Evolutionary conservation across 108 stramenopile genomes (phyloP).

Genomic region (Cyclotella kingstonii): DNA sequence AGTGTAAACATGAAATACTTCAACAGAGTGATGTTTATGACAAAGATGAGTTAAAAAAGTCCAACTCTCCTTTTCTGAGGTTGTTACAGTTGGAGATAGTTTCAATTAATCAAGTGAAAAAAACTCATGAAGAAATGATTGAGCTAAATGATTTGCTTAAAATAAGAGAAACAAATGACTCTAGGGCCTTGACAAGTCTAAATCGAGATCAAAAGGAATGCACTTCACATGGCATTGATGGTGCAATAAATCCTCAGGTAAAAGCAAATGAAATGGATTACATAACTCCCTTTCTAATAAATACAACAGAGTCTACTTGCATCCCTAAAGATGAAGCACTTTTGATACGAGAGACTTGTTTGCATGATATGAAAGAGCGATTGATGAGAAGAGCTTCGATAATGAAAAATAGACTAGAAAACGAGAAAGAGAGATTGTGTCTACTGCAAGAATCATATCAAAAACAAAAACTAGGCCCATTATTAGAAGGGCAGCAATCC

Average conservation of each 20-base stretch:
- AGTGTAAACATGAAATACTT: constrained; percentile 22
- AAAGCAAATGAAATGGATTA: constrained; percentile 53
- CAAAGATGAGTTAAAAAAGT: constrained; percentile 21
- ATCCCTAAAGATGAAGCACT: constrained; percentile 52
- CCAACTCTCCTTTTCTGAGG: constrained; percentile 7
- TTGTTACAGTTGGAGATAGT: constrained; percentile 45
- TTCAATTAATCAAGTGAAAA: constrained; percentile 43
- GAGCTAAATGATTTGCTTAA: constrained; percentile 28
- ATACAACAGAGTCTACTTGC: constrained; percentile 12
- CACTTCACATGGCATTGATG: too few species aligned
- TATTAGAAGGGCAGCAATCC: background rate
- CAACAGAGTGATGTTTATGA: constrained; percentile 1
- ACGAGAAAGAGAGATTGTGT: background rate
- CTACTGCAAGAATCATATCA: constrained; percentile 3
- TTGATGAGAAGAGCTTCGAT: constrained; percentile 71
- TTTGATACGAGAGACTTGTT: constrained; percentile 51
- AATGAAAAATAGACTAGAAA: constrained; percentile 18
- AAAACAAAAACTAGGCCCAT: background rate
- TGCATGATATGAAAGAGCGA: constrained; percentile 61
- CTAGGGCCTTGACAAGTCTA: constrained; percentile 2
- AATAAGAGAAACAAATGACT: background rate
- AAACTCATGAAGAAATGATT: constrained; percentile 48
- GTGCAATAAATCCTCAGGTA: constrained; percentile 19
- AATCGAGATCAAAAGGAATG: too few species aligned
- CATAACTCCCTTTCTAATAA: constrained; percentile 66